Conservation (phyloP, 2,329 filamentous ascomycete genomes). For the Trichoderma breve region DNA sequence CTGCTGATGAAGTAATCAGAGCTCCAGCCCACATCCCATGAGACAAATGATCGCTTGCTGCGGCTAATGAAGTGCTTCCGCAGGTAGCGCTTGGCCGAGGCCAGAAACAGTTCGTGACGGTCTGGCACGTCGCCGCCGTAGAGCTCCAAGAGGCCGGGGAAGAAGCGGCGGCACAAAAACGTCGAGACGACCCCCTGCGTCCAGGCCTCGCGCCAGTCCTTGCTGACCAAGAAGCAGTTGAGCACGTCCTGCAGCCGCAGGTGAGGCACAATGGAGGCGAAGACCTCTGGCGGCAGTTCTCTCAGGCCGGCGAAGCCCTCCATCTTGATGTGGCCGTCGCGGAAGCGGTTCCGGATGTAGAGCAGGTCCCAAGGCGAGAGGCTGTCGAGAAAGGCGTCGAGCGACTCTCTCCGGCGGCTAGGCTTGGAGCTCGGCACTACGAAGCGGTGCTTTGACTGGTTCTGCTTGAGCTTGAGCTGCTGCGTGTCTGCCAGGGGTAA, state of each 20-base stretch:
- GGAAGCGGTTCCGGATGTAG: constrained; percentile 27
- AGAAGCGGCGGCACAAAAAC: constrained; percentile 28
- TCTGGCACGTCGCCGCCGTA: constrained; percentile 14
- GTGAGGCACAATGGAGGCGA: constrained; percentile 26
- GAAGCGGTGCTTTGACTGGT: background rate
- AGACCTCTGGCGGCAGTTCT: constrained; percentile 31
- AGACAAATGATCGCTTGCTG: constrained; percentile 14
- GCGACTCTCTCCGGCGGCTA: constrained; percentile 14
- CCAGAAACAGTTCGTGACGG: constrained; percentile 23
- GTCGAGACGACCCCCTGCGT: constrained; percentile 25
- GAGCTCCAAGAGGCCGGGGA: constrained; percentile 29
- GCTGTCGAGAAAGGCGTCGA: constrained; percentile 28
- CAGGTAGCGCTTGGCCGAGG: constrained; percentile 19
- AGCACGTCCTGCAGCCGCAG: constrained; percentile 29
- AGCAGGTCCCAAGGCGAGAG: constrained; percentile 32
- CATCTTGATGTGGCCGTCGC: constrained; percentile 22
- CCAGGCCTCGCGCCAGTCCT: constrained; percentile 29
- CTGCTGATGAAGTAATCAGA: constrained; percentile 3
- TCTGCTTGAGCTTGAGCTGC: background rate
- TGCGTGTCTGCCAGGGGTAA: background rate
- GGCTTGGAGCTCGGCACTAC: background rate
- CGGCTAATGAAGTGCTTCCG: constrained; percentile 19
- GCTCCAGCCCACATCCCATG: constrained; percentile 23
- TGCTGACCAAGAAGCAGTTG: constrained; percentile 29
- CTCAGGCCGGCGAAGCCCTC: constrained; percentile 27